Conservation (phyloP, 805 yeast species). For the Candida nanaspora region DNA sequence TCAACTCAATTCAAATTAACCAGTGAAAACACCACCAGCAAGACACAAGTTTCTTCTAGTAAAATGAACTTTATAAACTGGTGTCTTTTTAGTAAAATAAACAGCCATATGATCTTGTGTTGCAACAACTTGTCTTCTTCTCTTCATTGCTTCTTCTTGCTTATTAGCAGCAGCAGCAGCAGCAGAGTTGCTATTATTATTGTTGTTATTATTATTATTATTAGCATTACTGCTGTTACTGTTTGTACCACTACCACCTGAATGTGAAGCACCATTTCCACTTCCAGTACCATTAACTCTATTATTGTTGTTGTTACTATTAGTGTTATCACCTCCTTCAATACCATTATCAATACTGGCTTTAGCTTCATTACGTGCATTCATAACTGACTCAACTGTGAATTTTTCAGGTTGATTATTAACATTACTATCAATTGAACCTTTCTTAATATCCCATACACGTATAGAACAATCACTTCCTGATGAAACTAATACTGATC, state of each 20-base stretch:
- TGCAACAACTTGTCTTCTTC: slow-evolving; percentile 67
- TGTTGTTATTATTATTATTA: neutral
- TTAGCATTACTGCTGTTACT: neutral
- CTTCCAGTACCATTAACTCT: slow-evolving; percentile 1
- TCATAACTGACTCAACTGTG: slow-evolving; percentile 23
- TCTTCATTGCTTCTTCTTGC: slow-evolving; percentile 41
- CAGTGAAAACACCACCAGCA: slow-evolving; percentile 83
- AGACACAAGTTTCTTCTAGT: slow-evolving; percentile 85
- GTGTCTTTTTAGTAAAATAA: slow-evolving; percentile 88
- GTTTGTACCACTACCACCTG: too few relatives aligned
- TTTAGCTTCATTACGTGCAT: slow-evolving; percentile 21
- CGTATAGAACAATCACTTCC: slow-evolving; percentile 91
- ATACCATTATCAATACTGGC: slow-evolving; percentile 8
- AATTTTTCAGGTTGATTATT: slow-evolving; percentile 63
- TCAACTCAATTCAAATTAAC: slow-evolving; percentile 23
- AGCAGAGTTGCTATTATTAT: neutral
- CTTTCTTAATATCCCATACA: slow-evolving; percentile 91
- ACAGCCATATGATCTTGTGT: slow-evolving; percentile 89
- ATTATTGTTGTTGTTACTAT: neutral
- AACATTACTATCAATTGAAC: slow-evolving; percentile 72
- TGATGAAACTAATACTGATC: slow-evolving; percentile 81
- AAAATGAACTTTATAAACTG: slow-evolving; percentile 88
- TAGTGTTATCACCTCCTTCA: too few relatives aligned
- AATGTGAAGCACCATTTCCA: slow-evolving; percentile 8
- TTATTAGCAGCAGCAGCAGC: slow-evolving; percentile 15